Conservation (phyloP, 148 eudicot species). For the Chenopodium berlandieri region DNA sequence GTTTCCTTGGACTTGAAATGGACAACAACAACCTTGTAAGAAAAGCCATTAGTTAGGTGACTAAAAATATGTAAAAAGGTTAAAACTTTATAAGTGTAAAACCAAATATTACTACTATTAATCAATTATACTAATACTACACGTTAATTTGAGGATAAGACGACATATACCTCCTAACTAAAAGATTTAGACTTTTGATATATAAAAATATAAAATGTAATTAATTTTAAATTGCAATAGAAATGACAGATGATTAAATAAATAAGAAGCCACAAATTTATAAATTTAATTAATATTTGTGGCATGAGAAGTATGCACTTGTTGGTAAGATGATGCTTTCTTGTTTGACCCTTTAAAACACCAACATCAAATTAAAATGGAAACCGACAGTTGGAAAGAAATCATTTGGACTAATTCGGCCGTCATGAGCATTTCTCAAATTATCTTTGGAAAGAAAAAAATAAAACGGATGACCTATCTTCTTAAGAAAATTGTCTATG, state of each 20-base stretch:
- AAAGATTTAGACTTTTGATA: background rate
- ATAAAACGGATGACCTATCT: too few species aligned
- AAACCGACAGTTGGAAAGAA: background rate
- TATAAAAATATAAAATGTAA: background rate
- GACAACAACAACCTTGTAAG: background rate
- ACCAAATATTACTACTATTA: background rate
- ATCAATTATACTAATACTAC: background rate
- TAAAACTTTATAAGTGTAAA: background rate
- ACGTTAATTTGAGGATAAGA: conserved; percentile 2
- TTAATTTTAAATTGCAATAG: background rate
- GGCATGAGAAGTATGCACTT: background rate
- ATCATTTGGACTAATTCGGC: background rate
- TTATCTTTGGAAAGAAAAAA: background rate
- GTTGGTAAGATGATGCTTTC: background rate
- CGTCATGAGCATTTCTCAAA: background rate
- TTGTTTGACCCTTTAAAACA: background rate
- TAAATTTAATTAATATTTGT: background rate
- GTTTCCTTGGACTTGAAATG: background rate
- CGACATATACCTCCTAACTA: conserved; percentile 3
- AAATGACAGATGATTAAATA: too few species aligned
- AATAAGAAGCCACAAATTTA: too few species aligned
- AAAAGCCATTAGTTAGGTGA: background rate
- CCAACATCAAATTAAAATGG: background rate
- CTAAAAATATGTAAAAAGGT: background rate
- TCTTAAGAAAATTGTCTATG: too few species aligned